A percentile compares a stretch with the other conserved stretches of the same genome.
phyloP scores from a whole-genome alignment of 164 flowering plant genomes.

The Pachysandra terminalis region DNA sequence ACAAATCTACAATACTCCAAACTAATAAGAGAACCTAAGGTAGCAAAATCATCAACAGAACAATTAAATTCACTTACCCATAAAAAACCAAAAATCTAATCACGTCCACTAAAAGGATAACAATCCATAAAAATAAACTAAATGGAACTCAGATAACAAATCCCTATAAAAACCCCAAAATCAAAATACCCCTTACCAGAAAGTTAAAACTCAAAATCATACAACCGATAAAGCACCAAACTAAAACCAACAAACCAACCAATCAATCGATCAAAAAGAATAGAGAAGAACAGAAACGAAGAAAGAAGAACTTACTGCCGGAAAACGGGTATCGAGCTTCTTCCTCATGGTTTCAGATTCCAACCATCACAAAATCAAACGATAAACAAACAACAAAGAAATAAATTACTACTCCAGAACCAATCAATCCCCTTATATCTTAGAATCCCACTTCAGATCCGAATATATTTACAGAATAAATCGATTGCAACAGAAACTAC shows the following conservation, averaged over 20 bases:
- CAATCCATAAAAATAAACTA: not conserved
- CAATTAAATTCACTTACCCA: not conserved
- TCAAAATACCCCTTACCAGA: not conserved
- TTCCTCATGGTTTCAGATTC: constrained; percentile 24
- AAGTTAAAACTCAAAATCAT: not conserved
- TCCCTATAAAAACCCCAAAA: not conserved
- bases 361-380: not conserved
- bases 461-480: not conserved
- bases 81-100: constrained; percentile 2
- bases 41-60: not conserved
- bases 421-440: not conserved
- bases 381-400: not conserved
- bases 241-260: not conserved
- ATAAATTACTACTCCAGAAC: not conserved
- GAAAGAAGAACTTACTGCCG: constrained; percentile 13
- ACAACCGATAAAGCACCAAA: not conserved
- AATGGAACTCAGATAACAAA: constrained; percentile 1
- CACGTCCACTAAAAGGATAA: not conserved
- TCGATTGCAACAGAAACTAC: not conserved
- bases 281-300: not conserved
- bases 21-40: not conserved
- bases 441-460: constrained; percentile 1
- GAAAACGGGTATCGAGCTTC: constrained; percentile 28
- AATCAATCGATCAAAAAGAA: not conserved
- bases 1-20: not conserved